Evolutionary conservation across 83 land plant genomes (phyloP).

Genomic region (Picea abies): DNA sequence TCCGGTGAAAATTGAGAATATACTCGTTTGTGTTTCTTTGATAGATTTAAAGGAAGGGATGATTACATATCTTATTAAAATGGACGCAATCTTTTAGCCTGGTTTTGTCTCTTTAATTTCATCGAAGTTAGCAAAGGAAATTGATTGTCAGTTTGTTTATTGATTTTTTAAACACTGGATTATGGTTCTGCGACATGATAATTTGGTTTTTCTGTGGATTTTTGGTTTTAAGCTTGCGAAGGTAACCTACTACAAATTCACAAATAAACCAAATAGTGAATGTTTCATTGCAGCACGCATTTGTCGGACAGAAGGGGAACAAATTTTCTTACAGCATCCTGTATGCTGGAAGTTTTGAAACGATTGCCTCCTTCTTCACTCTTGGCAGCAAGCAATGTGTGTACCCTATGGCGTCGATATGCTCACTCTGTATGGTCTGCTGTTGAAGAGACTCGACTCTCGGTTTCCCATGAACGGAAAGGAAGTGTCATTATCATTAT

Average conservation of each 20-base stretch:
- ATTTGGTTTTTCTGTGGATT: neutral
- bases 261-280: neutral
- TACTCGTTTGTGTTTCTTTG: no score
- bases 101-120: no score
- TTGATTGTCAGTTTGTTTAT: no score
- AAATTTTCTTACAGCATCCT: conserved; percentile 34
- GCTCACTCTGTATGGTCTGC: conserved; percentile 45
- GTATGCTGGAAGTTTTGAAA: conserved; percentile 59
- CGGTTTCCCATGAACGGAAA: conserved; percentile 34
- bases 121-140: no score
- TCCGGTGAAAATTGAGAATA: no score
- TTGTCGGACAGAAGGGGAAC: neutral
- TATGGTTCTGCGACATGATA: neutral
- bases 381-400: conserved; percentile 59
- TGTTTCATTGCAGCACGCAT: neutral
- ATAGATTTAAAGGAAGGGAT: no score
- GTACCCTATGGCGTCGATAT: conserved; percentile 58
- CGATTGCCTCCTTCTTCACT: conserved; percentile 54
- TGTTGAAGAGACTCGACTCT: conserved; percentile 54
- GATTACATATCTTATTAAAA: no score
- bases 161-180: neutral
- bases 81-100: no score
- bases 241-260: neutral
- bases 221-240: no score
- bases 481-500: conserved; percentile 55